Percentiles rank a stretch among this genome's conserved stretches.
Evolutionary conservation across 805 yeast species (phyloP).

Genomic region (Wickerhamiella musiphila): DNA sequence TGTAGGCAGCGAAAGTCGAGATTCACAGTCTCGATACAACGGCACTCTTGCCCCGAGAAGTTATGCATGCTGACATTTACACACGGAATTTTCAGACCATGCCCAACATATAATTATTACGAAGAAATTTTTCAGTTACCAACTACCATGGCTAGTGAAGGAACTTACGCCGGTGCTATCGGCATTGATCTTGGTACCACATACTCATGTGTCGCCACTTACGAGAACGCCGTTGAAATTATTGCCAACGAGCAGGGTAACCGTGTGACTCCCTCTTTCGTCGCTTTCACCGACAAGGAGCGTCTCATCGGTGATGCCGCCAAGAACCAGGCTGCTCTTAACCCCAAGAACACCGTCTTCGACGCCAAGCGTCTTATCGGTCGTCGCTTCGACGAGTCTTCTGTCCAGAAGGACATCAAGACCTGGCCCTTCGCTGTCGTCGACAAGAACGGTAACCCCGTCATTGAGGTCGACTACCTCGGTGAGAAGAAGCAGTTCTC

Average conservation of each 20-base stretch:
- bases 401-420: conserved; percentile 79
- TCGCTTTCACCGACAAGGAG: conserved; percentile 85
- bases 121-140: conserved; percentile 7
- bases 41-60: not conserved
- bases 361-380: conserved; percentile 93
- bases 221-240: conserved; percentile 85
- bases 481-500: conserved; percentile 77
- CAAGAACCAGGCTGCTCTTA: conserved; percentile 91
- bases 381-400: conserved; percentile 67
- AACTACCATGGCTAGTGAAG: conserved; percentile 34
- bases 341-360: conserved; percentile 71
- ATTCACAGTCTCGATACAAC: not conserved
- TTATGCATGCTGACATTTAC: conserved; percentile 1
- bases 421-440: conserved; percentile 81
- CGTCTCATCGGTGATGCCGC: conserved; percentile 94
- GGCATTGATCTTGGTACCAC: conserved; percentile 98
- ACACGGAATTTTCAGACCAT: conserved; percentile 1
- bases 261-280: conserved; percentile 94
- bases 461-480: conserved; percentile 64
- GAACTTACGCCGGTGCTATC: conserved; percentile 98
- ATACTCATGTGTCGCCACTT: conserved; percentile 91
- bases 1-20: too few relatives aligned
- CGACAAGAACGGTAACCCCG: conserved; percentile 59
- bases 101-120: not conserved
- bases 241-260: conserved; percentile 97